Base-by-base conservation (phyloP, 2,329 filamentous ascomycete species). In the Penicillium janthinellum region DNA sequence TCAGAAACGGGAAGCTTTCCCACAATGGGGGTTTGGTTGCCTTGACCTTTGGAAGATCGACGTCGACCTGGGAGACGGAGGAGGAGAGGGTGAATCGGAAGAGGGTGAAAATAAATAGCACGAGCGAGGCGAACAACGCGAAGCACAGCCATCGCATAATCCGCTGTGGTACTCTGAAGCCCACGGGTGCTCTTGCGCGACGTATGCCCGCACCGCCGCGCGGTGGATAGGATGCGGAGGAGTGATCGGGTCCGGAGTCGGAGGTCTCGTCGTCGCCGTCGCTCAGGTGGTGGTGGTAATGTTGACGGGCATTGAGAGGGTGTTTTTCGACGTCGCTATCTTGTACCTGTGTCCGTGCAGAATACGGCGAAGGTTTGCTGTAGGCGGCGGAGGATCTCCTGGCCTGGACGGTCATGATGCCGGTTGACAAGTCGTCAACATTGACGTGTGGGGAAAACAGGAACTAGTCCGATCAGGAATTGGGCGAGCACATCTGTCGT, bases 1-100 rank as follows among this genome's bases (percentile, higher is more conserved):
- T 89, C 62, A 99, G 76, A 70, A 96, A 96, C 0, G 88, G 86
- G 72, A 96, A 98, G 10, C 84, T 85, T 73, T 96, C 91, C 92
- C 93, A 98, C n/a, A 67, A 64, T 0, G 88, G 86, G 12, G 91
- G 90, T 20, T 87, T 85, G 10, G 34, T 48, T 0, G 85, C 76
- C 0, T 86, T 82, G 12, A 83, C 83, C 64, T 87, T 86, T 15
- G 85, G 83, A 31, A 89, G 71, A 59, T 74, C 73, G 25, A 73
- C 65, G 3, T 67, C 53, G 34, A 75, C 68, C 47, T 67, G 67
- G 50, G 72, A 63, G 34, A 71, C 69, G 39, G 69, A 64, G 6
- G 68, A 64, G n/a, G 72, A 62, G 47, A 90, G 84, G 69, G 90
- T 92, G 63, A 90, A 88, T 31, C 90, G 85, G 54, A 91, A 84